Conservation (phyloP, 768 basidiomycete genomes). For the Lentinus tigrinus region DNA sequence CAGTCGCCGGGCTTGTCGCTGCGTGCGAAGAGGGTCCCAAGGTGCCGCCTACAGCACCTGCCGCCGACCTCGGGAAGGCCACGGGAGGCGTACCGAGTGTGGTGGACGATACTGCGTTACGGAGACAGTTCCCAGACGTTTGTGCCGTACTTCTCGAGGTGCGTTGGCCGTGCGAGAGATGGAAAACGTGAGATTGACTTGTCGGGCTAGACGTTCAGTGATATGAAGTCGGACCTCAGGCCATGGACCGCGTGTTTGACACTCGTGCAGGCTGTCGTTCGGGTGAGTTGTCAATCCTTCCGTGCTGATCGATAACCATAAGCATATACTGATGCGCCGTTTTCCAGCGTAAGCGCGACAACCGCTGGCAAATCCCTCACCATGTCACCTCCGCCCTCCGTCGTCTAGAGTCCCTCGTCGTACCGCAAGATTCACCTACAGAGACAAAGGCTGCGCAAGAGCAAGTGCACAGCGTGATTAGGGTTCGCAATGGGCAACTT, state of each 20-base stretch:
- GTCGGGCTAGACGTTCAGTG: constrained; percentile 31
- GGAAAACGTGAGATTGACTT: neutral
- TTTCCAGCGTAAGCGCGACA: constrained; percentile 21
- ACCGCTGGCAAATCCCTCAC: constrained; percentile 17
- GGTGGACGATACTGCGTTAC: constrained; percentile 33
- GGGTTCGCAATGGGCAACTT: constrained; percentile 35
- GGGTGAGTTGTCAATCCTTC: constrained; percentile 29
- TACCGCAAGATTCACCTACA: neutral
- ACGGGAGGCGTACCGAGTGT: constrained; percentile 17
- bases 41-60: constrained; percentile 2
- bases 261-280: constrained; percentile 44
- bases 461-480: constrained; percentile 27
- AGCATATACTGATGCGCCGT: constrained; percentile 11
- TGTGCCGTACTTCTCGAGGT: constrained; percentile 50
- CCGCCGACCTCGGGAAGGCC: constrained; percentile 1
- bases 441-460: constrained; percentile 15
- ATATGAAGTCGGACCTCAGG: constrained; percentile 28
- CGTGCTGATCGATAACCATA: neutral
- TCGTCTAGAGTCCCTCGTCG: constrained; percentile 17
- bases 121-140: constrained; percentile 50
- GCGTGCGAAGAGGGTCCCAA: constrained; percentile 32
- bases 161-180: constrained; percentile 15
- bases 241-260: constrained; percentile 38
- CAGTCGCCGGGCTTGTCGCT: constrained; percentile 43
- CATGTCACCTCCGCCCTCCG: constrained; percentile 13